Conservation (phyloP, 176 grass and related monocot genomes). For the Ampelocalamus luodianensis region DNA sequence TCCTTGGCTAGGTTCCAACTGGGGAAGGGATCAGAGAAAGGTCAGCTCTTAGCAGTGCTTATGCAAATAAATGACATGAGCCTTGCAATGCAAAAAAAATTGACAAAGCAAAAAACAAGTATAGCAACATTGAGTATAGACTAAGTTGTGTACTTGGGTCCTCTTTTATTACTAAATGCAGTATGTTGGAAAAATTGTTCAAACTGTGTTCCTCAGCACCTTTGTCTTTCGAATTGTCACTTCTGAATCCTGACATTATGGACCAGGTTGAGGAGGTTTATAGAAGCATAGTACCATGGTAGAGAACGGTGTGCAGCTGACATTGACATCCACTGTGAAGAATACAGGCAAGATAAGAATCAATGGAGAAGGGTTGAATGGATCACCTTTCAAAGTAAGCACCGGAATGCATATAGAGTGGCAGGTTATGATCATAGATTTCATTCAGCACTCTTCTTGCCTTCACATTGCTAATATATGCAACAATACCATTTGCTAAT, state of each 20-base stretch:
- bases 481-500: too few species aligned
- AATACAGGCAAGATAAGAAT: constrained; percentile 38
- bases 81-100: not conserved
- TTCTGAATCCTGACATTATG: constrained; percentile 10
- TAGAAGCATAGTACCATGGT: constrained; percentile 51
- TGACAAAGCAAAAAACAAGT: not conserved
- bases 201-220: too few species aligned
- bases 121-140: not conserved
- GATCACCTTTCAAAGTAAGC: constrained; percentile 53
- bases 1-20: not conserved
- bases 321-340: constrained; percentile 44
- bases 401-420: not conserved
- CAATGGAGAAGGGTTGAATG: constrained; percentile 38
- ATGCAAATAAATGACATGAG: not conserved
- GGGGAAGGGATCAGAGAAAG: not conserved
- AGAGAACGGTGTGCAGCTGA: constrained; percentile 46
- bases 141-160: not conserved
- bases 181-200: not conserved
- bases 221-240: not conserved
- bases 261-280: constrained; percentile 34
- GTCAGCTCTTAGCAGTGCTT: not conserved
- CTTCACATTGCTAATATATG: too few species aligned
- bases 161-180: too few species aligned
- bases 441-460: not conserved
- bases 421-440: not conserved